Evolutionary conservation across 225 moss, liverwort and hornwort genomes (phyloP).

Genomic region (Sphagnum contortum): DNA sequence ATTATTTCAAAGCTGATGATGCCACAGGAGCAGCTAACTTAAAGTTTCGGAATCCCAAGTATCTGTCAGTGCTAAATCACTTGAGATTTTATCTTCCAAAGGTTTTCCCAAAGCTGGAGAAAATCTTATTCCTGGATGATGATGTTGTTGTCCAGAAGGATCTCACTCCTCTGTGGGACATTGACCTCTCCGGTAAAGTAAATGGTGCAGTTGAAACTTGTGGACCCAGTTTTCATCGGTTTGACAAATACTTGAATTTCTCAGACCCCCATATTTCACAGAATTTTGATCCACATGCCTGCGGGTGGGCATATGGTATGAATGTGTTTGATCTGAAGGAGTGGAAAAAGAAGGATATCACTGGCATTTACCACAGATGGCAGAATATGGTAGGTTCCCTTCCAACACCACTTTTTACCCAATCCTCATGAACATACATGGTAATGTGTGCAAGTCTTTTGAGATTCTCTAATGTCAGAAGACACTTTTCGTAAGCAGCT

Average conservation of each 20-base stretch:
- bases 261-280: conserved; percentile 50
- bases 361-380: conserved; percentile 75
- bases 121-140: conserved; percentile 77
- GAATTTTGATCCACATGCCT: conserved; percentile 61
- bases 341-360: conserved; percentile 67
- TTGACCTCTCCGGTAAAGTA: conserved; percentile 66
- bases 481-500: no score
- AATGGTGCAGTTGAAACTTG: conserved; percentile 91
- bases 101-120: conserved; percentile 63
- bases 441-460: not conserved
- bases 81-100: conserved; percentile 77
- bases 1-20: conserved; percentile 54
- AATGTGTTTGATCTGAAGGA: conserved; percentile 75
- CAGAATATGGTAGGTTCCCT: conserved; percentile 49
- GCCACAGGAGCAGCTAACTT: conserved; percentile 52
- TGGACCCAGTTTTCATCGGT: conserved; percentile 66
- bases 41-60: conserved; percentile 87
- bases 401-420: not conserved
- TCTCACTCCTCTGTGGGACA: conserved; percentile 60
- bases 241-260: conserved; percentile 79
- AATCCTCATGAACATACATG: not conserved
- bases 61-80: conserved; percentile 84
- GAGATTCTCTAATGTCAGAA: not conserved
- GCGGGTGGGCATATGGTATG: conserved; percentile 93
- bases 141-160: conserved; percentile 69